phyloP scores from a whole-genome alignment of 1,284 basidiomycete genomes.

The Phylloboletellus chloephorus region DNA sequence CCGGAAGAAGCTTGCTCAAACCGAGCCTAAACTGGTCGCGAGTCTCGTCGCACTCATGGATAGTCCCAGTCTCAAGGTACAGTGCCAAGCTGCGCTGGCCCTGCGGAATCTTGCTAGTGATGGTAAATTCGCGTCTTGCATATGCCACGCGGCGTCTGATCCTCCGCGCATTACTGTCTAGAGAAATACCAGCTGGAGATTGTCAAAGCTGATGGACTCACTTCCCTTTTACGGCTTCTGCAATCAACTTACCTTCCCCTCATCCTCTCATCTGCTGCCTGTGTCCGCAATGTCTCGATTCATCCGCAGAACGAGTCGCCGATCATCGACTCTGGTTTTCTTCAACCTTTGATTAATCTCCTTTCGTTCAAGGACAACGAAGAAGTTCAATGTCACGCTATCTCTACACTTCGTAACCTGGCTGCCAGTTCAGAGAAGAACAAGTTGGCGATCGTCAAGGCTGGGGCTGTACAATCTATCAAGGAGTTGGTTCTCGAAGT shows the following conservation, averaged over 20 bases:
- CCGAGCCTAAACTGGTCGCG: constrained; percentile 92
- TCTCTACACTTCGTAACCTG: constrained; percentile 94
- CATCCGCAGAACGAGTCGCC: constrained; percentile 98
- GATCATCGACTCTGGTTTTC: constrained; percentile 97
- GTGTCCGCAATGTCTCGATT: constrained; percentile 98
- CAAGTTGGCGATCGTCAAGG: constrained; percentile 97
- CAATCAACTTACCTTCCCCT: constrained; percentile 98
- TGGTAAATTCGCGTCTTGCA: constrained; percentile 44
- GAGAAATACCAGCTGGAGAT: constrained; percentile 99
- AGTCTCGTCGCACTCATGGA: constrained; percentile 97
- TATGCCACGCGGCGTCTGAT: constrained; percentile 5
- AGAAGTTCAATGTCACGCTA: constrained; percentile 99
- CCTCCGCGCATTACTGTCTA: constrained; percentile 29
- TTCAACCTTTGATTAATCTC: constrained; percentile 93
- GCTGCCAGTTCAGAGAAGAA: constrained; percentile 98
- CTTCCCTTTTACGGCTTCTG: constrained; percentile 88
- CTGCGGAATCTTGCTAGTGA: constrained; percentile 96
- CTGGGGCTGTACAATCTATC: constrained; percentile 97
- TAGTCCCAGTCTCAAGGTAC: constrained; percentile 94
- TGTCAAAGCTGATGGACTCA: constrained; percentile 92
- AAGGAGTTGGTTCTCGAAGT: constrained; percentile 95
- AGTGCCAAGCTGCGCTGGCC: constrained; percentile 97
- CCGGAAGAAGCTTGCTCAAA: constrained; percentile 92
- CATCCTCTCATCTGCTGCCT: constrained; percentile 97
- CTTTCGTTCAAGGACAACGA: constrained; percentile 99